A percentile compares a stretch with the other conserved stretches of the same genome.
Conservation (phyloP, 345 rosid species). For the Eucalyptus erythrocorys region DNA sequence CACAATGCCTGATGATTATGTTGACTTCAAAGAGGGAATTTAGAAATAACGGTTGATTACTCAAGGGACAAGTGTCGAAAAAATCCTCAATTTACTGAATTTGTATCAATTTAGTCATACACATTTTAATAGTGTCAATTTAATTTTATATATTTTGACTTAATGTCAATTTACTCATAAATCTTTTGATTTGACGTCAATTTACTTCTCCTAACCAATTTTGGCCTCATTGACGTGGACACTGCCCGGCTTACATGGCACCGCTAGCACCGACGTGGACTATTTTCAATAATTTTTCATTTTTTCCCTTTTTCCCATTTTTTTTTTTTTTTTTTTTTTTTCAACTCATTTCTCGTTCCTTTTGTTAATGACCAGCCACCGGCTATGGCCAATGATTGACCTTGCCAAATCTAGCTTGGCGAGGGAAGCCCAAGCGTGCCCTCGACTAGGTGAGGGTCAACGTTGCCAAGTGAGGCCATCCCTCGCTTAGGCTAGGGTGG, state of each 20-base stretch:
- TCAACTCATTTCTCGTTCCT: neutral
- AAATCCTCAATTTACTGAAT: accelerated
- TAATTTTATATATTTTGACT: accelerated
- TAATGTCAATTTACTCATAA: accelerated
- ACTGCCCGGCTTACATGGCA: accelerated
- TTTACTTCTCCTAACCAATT: accelerated
- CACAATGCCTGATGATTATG: neutral
- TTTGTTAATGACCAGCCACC: accelerated
- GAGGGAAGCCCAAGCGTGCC: too few relatives aligned
- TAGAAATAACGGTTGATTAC: neutral
- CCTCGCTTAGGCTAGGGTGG: accelerated
- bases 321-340: too few relatives aligned
- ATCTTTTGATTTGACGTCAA: accelerated
- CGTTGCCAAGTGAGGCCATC: accelerated
- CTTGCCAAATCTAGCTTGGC: accelerated
- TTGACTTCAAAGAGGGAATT: neutral
- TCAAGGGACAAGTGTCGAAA: accelerated
- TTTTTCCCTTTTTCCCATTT: accelerated
- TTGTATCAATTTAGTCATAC: accelerated
- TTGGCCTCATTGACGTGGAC: accelerated
- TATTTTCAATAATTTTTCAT: accelerated
- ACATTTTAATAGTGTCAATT: accelerated
- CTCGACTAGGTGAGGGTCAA: accelerated
- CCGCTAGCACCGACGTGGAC: accelerated
- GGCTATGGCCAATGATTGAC: accelerated